Conservation (phyloP, 2,329 filamentous ascomycete genomes). For the Oidium heveae region DNA sequence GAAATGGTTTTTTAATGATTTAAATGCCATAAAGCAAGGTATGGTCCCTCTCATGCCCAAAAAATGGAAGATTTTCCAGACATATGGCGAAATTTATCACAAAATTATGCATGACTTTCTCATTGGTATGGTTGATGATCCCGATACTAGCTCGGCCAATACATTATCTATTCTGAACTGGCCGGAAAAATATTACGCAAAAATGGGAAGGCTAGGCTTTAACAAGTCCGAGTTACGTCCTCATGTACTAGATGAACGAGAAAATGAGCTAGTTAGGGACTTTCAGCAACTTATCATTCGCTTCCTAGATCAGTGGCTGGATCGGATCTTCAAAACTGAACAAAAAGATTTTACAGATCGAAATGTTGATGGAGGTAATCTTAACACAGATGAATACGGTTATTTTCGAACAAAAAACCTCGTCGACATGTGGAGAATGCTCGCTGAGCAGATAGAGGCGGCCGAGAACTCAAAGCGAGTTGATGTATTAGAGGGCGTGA, state of each 20-base stretch:
- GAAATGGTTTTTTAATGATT: conserved; percentile 94
- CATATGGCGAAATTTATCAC: conserved; percentile 80
- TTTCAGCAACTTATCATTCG: conserved; percentile 90
- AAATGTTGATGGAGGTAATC: conserved; percentile 43
- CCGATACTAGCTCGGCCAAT: conserved; percentile 61
- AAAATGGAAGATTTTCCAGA: conserved; percentile 88
- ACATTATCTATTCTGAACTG: conserved; percentile 84
- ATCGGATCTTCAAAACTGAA: conserved; percentile 68
- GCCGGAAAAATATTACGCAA: conserved; percentile 86
- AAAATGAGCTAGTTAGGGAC: conserved; percentile 72
- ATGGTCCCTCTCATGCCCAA: conserved; percentile 83
- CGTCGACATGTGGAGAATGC: conserved; percentile 91
- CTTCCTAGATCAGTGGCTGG: conserved; percentile 93
- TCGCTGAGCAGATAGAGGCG: conserved; percentile 73
- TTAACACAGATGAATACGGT: conserved; percentile 71
- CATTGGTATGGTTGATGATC: conserved; percentile 56
- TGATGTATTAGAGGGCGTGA: conserved; percentile 82
- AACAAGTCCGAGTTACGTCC: conserved; percentile 50
- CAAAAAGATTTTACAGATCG: conserved; percentile 57
- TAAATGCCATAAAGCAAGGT: conserved; percentile 80
- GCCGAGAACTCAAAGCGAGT: conserved; percentile 63
- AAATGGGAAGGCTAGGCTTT: conserved; percentile 80
- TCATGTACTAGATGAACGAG: conserved; percentile 74
- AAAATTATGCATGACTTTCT: conserved; percentile 88
- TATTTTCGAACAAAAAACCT: conserved; percentile 81